Base-by-base conservation (phyloP, 352 stramenopile species). In the Phytophthora melonis region DNA sequence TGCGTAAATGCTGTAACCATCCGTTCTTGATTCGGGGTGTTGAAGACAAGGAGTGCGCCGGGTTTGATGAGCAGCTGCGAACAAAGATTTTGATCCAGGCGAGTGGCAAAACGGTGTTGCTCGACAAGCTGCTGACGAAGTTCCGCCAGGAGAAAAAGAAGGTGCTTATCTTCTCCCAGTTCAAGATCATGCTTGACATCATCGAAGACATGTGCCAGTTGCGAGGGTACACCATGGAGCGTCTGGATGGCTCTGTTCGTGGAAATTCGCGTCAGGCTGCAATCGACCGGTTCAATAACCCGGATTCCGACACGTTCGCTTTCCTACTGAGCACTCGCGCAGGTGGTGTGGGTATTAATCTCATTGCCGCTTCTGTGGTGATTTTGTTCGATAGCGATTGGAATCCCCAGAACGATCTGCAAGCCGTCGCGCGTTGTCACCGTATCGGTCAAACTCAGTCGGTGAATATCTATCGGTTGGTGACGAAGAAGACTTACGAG, bases 1-100 rank as follows among this genome's bases (percentile, higher is more conserved):
- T 99, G 58, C 89, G 98, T 63, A 99, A 99, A 83, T 99, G 97
- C 82, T 99, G 98, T 83, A 99, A 99, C 75, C 98, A 99, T 77
- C 98, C 98, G 13, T 99, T 99, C 79, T 87, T 99, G 39, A 97
- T 99, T 66, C 87, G 94, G 43, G 98, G 98, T 19, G 96, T 99
- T 2, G 98, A 99, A 78, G 95, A 99, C 25, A 98, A 98, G 69
- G 98, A 99, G 75, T 97, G 97, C n/a, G 74, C 70, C n/a, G 66
- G 82, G 39, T 75, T 90, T 3, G 83, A 93, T 41, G 86, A 96
- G 2, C 77, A 88, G n/a, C 70, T 92, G 45, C 86, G 86, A 47
- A 87, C 87, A 3, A 90, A 89, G 39, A 78, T 92, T 47, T 71
- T 97, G 45, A 87, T 97, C 34, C 87, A 97, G 79, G 90, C 92